Conservation (phyloP, 192 early-diverging fungal genomes). For the Allomyces macrogynus region DNA sequence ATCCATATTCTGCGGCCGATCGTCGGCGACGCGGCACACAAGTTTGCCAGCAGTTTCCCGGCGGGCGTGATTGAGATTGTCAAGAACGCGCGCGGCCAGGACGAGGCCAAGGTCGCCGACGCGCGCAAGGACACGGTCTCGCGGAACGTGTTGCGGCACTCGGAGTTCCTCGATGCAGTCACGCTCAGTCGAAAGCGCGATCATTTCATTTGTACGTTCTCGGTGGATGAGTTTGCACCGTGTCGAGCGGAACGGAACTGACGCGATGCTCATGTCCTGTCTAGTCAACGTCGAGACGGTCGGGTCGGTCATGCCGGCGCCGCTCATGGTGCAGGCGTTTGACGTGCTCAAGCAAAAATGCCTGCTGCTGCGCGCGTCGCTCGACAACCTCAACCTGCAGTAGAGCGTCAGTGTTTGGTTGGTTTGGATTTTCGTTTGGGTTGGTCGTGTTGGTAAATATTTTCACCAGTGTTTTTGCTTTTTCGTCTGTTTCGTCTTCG, state of each 20-base stretch:
- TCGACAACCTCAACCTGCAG: no score
- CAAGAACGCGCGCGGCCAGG: constrained; percentile 34
- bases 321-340: constrained; percentile 55
- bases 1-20: constrained; percentile 73
- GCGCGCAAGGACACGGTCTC: constrained; percentile 88
- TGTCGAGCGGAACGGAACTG: no score
- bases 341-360: constrained; percentile 65
- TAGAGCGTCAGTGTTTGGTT: no score
- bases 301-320: constrained; percentile 55
- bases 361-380: background rate
- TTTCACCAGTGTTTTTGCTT: no score
- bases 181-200: constrained; percentile 73
- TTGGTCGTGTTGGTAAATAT: no score
- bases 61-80: constrained; percentile 64
- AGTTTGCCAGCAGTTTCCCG: constrained; percentile 73
- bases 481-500: no score
- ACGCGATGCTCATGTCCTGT: no score
- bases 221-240: no score
- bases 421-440: no score
- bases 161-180: constrained; percentile 80
- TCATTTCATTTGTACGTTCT: constrained; percentile 90
- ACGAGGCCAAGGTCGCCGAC: constrained; percentile 62
- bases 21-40: constrained; percentile 53
- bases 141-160: constrained; percentile 77
- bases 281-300: constrained; percentile 70